These are phyloP conservation scores for Sarocladiaceae sp. DNA, from an alignment of 2,329 filamentous ascomycete species.

Conservation along the genomic window DNA sequence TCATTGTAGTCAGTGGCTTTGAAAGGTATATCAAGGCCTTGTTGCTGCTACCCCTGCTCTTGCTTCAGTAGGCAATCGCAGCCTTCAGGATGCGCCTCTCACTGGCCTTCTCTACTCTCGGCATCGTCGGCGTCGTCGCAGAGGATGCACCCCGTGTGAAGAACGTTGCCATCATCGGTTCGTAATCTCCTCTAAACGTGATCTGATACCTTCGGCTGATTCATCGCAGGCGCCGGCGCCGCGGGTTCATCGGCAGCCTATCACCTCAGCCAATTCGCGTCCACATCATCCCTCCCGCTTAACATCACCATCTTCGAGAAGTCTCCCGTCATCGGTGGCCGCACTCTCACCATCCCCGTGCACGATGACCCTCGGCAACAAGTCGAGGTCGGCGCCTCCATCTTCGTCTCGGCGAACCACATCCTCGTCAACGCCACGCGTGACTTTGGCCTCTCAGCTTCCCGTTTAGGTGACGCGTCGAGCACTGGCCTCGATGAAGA, in stretches of 20 bases:
- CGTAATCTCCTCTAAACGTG: constrained; percentile 10
- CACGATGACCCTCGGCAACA: constrained; percentile 64
- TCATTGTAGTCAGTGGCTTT: too few species aligned
- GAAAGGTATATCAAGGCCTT: too few species aligned
- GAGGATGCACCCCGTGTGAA: constrained; percentile 10
- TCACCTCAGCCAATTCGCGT: constrained; percentile 69
- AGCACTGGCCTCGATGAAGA: constrained; percentile 41
- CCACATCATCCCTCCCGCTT: constrained; percentile 52
- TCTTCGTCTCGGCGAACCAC: constrained; percentile 81
- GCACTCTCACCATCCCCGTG: constrained; percentile 77
- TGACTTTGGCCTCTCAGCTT: constrained; percentile 65
- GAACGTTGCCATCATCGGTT: constrained; percentile 25
- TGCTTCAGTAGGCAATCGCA: not conserved
- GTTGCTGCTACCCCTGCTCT: too few species aligned
- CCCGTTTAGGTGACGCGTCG: constrained; percentile 17
- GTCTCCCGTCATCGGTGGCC: constrained; percentile 72
- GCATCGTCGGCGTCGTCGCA: not conserved
- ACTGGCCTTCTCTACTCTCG: not conserved
- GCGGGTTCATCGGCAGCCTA: constrained; percentile 86
- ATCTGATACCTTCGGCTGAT: not conserved
- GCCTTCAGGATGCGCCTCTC: constrained; percentile 1
- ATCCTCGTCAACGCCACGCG: constrained; percentile 73
- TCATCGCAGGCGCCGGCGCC: constrained; percentile 73
- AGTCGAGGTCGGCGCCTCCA: constrained; percentile 85
- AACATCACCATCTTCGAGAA: constrained; percentile 90